Percentiles rank a stretch among this genome's conserved stretches.
Evolutionary conservation across 164 flowering plant genomes (phyloP).

Genomic region (Kingdonia uniflora): DNA sequence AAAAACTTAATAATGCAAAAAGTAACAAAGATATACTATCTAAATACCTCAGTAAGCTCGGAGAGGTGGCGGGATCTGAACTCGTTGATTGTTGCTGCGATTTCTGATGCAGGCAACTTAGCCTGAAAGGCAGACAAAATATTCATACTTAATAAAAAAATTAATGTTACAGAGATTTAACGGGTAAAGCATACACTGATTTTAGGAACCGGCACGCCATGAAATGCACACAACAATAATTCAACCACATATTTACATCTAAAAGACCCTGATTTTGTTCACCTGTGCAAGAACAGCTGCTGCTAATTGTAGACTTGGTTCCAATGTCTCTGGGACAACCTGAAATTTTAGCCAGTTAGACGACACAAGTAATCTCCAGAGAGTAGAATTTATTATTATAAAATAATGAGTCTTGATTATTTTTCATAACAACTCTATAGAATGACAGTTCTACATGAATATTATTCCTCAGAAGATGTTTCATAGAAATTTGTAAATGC

Average conservation of each 20-base stretch:
- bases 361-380: no score
- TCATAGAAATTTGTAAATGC: background rate
- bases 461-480: no score
- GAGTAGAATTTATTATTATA: no score
- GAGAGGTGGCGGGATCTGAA: constrained; percentile 92
- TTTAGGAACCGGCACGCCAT: no score
- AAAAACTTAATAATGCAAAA: background rate
- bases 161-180: no score
- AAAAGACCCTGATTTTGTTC: background rate
- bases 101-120: constrained; percentile 87
- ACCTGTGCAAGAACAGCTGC: constrained; percentile 99
- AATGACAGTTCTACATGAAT: no score
- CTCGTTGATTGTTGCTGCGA: constrained; percentile 89
- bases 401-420: no score
- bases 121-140: constrained; percentile 40
- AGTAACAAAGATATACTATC: background rate
- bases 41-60: constrained; percentile 87
- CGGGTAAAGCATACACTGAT: no score
- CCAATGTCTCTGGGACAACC: constrained; percentile 99
- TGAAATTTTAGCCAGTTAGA: constrained; percentile 17
- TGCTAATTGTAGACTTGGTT: constrained; percentile 97
- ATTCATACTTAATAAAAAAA: no score
- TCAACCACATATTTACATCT: no score
- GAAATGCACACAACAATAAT: no score
- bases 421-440: no score